Evolutionary conservation across 495 filamentous ascomycete species (phyloP).

Genomic region (Aspergillus heteromorphus): DNA sequence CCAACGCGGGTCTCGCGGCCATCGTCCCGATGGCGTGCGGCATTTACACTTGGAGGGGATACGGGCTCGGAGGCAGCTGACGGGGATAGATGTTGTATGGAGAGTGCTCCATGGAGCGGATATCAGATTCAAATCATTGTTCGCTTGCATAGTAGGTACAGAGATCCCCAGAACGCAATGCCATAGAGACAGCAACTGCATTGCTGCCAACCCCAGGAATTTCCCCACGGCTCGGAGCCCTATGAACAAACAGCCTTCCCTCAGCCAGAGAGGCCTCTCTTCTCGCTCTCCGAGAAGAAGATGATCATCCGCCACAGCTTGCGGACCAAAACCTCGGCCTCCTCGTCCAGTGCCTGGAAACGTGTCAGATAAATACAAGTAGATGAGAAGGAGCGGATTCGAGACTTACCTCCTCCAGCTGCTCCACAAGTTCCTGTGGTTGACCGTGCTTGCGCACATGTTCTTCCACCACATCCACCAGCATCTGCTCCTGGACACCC

Average conservation of each 20-base stretch:
- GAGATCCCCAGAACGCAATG: not conserved
- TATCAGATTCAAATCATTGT: slow-evolving; percentile 3
- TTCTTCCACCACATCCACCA: slow-evolving; percentile 88
- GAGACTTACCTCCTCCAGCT: slow-evolving; percentile 72
- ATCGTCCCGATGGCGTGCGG: not conserved
- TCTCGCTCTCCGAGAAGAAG: slow-evolving; percentile 96
- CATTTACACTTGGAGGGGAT: not conserved
- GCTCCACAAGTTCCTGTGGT: slow-evolving; percentile 76
- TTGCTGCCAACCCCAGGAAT: not conserved
- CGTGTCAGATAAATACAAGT: slow-evolving; percentile 9
- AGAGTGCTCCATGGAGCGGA: slow-evolving; percentile 3
- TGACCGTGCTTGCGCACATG: slow-evolving; percentile 72
- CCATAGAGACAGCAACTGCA: not conserved
- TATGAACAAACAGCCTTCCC: not conserved
- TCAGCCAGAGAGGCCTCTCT: slow-evolving; percentile 73
- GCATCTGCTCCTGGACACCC: slow-evolving; percentile 91
- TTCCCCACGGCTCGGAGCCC: not conserved
- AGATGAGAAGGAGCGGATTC: slow-evolving; percentile 4
- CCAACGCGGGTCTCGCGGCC: not conserved
- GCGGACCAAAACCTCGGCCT: slow-evolving; percentile 88
- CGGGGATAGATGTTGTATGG: too few species aligned
- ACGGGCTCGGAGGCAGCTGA: not conserved
- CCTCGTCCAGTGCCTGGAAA: slow-evolving; percentile 79
- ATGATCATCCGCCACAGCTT: slow-evolving; percentile 98
- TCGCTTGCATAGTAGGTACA: not conserved